phyloP scores from a whole-genome alignment of 306 rosid species.

The Medicago truncatula region MtrunA17r5.0-ANR NC_053045.1:54229501-54230000 shows the following conservation, averaged over 20 bases:
- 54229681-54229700: background rate
- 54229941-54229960: constrained; percentile 92
- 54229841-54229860: background rate
- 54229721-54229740: too few relatives aligned
- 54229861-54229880: constrained; percentile 8
- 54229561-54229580: background rate
- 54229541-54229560: background rate
- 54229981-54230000: constrained; percentile 92
- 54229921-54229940: constrained; percentile 24
- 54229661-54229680: background rate
- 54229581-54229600: background rate
- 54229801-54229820: background rate
- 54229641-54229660: background rate
- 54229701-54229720: too few relatives aligned
- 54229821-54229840: too few relatives aligned
- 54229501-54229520: constrained; percentile 7
- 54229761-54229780: too few relatives aligned
- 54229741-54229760: too few relatives aligned
- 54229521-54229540: background rate
- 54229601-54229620: background rate
- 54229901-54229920: constrained; percentile 18
- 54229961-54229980: constrained; percentile 74
- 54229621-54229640: background rate
- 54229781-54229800: background rate
- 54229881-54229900: constrained; percentile 5